Evolutionary conservation across 1,284 basidiomycete genomes (phyloP).

Genomic region (Trametes polyzona): DNA sequence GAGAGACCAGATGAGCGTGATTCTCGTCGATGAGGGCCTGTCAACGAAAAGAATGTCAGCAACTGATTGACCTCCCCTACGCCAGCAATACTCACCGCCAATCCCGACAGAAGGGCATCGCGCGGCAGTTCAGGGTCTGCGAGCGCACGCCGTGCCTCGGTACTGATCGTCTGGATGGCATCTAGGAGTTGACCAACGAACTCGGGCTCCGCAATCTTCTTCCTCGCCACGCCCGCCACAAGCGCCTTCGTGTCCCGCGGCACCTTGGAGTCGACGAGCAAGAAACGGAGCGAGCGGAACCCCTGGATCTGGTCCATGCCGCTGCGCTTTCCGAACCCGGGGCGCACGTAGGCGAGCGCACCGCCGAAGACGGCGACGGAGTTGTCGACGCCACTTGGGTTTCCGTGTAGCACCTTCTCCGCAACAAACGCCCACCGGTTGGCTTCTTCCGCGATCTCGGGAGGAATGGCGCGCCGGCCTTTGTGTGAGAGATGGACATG

Average conservation of each 20-base stretch:
- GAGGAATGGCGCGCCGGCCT: slow-evolving; percentile 66
- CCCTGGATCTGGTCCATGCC: slow-evolving; percentile 87
- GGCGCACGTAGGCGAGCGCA: slow-evolving; percentile 88
- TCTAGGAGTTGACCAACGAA: slow-evolving; percentile 75
- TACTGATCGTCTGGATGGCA: slow-evolving; percentile 81
- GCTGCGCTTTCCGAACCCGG: slow-evolving; percentile 75
- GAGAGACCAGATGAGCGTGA: slow-evolving; percentile 80
- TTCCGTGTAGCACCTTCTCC: slow-evolving; percentile 98
- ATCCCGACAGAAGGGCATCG: slow-evolving; percentile 57
- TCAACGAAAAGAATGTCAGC: slow-evolving; percentile 1
- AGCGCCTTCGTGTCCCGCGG: slow-evolving; percentile 94
- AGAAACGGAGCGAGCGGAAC: slow-evolving; percentile 75
- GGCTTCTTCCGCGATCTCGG: slow-evolving; percentile 70
- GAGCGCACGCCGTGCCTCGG: slow-evolving; percentile 79
- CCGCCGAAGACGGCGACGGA: slow-evolving; percentile 94
- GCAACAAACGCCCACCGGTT: slow-evolving; percentile 95
- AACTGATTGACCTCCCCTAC: slow-evolving; percentile 9
- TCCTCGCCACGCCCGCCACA: slow-evolving; percentile 84
- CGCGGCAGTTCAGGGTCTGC: slow-evolving; percentile 75
- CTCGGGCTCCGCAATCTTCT: slow-evolving; percentile 78
- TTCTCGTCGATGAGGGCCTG: slow-evolving; percentile 88
- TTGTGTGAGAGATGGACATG: slow-evolving; percentile 67
- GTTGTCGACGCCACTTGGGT: slow-evolving; percentile 98
- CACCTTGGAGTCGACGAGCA: slow-evolving; percentile 93
- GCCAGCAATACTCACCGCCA: slow-evolving; percentile 47